Base-by-base conservation (phyloP, 73 alveolate genomes). In the Uronychia binucleata region DNA sequence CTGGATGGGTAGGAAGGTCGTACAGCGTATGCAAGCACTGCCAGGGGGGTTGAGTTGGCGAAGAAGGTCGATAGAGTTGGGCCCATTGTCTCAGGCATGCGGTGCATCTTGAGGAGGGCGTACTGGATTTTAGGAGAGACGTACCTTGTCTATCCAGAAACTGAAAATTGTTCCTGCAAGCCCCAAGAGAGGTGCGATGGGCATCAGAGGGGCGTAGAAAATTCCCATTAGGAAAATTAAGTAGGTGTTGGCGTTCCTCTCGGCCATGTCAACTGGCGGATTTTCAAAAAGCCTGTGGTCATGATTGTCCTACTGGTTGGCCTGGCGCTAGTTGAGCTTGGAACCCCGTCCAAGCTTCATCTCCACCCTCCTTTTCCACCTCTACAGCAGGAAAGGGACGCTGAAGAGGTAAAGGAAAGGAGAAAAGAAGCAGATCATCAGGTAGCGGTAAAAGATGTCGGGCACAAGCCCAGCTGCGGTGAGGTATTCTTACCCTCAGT, bases 201-300 rank as follows among this genome's bases (percentile, higher is more conserved):
- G 96, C 59, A 90, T 30, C 26, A 90, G 19, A 19, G 96, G 93
- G 32, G 89, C 84, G 46, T 77, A 90, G 83, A 90, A 81, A 14
- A 90, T 57, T 28, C 78, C 83, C n/a, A 90, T 76, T 28, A 90
- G 28, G n/a, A 90, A 57, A 14, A 91, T 34, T 46, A 74, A 57
- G 60, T 85, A 59, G 28, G 77, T 67, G 31, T 74, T 81, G 1
- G 94, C 90, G 59, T 59, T 58, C 1, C 89, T 67, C 58, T 88
- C 60, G 1, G 96, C 94, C 91, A 91, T 88, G 78, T 91, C 96
- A 14, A 88, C 58, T 14, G 86, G 91, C 25, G 91, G 88, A n/a
- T 82, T 82, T 58, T 88, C 92, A 84, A 81, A 88, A 30, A 46
- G 67, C 5, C 5, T n/a, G n/a, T n/a, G n/a, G n/a, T n/a, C n/a